A percentile compares a stretch with the other conserved stretches of the same genome.
Evolutionary conservation across 495 filamentous ascomycete genomes (phyloP).

Genomic region (Cercophora samala): DNA sequence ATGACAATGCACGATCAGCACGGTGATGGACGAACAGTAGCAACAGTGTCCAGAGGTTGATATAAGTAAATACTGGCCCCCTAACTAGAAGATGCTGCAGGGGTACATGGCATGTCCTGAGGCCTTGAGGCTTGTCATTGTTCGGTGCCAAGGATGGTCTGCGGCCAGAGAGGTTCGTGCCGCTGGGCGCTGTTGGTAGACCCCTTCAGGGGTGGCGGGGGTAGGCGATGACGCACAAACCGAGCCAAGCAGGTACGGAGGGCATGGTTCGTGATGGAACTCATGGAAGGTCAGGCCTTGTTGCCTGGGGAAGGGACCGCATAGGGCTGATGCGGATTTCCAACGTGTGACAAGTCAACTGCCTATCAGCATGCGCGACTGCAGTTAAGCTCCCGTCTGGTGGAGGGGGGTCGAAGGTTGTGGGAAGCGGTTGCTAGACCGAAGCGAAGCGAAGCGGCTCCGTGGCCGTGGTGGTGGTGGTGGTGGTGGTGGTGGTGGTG

Average conservation of each 20-base stretch:
- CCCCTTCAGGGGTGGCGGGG: not conserved
- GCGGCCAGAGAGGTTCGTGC: not conserved
- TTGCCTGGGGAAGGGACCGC: not conserved
- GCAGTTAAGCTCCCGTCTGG: not conserved
- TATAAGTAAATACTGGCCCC: not conserved
- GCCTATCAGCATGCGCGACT: not conserved
- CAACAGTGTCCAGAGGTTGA: not conserved
- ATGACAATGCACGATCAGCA: not conserved
- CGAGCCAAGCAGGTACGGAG: not conserved
- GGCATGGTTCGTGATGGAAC: not conserved
- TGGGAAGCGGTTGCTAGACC: not conserved
- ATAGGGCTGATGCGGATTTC: not conserved
- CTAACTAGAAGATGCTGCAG: not conserved
- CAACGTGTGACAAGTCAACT: not conserved
- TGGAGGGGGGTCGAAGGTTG: not conserved
- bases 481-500: not conserved
- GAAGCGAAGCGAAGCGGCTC: not conserved
- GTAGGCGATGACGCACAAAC: not conserved
- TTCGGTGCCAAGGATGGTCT: not conserved
- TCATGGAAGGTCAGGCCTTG: not conserved
- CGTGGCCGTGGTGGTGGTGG: not conserved
- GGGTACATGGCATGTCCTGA: not conserved
- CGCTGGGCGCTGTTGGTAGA: not conserved
- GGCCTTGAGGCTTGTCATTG: not conserved
- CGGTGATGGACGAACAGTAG: no score